A percentile compares a stretch with the other conserved stretches of the same genome.
phyloP scores from a whole-genome alignment of 805 yeast genomes.

The Candida pini region DNA sequence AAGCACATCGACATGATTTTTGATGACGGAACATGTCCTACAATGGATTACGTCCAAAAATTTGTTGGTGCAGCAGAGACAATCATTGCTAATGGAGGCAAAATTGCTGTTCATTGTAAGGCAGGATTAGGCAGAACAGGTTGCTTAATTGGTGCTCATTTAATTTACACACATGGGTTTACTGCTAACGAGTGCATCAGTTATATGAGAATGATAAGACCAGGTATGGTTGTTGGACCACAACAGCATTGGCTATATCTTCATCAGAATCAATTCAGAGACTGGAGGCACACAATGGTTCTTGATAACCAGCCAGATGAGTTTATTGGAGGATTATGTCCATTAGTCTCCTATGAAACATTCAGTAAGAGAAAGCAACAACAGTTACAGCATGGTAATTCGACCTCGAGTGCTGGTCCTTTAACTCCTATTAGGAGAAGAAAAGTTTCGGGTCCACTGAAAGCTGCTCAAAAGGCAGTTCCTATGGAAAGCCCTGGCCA shows the following conservation, averaged over 20 bases:
- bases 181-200: constrained; percentile 97
- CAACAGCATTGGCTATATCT: constrained; percentile 98
- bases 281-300: constrained; percentile 91
- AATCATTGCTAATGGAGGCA: constrained; percentile 77
- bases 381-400: constrained; percentile 20
- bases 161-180: constrained; percentile 93
- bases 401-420: constrained; percentile 22
- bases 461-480: constrained; percentile 65
- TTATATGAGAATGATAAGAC: constrained; percentile 92
- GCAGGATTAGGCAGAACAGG: constrained; percentile 99
- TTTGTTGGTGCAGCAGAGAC: constrained; percentile 95
- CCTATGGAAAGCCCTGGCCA: constrained; percentile 96
- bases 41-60: constrained; percentile 85
- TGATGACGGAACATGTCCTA: constrained; percentile 98
- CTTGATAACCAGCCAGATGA: constrained; percentile 62
- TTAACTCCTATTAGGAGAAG: constrained; percentile 73
- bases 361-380: constrained; percentile 44
- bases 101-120: constrained; percentile 98
- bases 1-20: constrained; percentile 93
- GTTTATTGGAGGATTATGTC: constrained; percentile 60
- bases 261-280: constrained; percentile 93
- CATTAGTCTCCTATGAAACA: constrained; percentile 58
- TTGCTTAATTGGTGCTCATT: constrained; percentile 93
- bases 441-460: constrained; percentile 61
- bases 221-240: constrained; percentile 99